A percentile compares a stretch with the other conserved stretches of the same genome.
These are phyloP conservation scores for Trichoderma lentiforme DNA, from an alignment of 2,329 filamentous ascomycete genomes.

Conservation along the genomic window DNA sequence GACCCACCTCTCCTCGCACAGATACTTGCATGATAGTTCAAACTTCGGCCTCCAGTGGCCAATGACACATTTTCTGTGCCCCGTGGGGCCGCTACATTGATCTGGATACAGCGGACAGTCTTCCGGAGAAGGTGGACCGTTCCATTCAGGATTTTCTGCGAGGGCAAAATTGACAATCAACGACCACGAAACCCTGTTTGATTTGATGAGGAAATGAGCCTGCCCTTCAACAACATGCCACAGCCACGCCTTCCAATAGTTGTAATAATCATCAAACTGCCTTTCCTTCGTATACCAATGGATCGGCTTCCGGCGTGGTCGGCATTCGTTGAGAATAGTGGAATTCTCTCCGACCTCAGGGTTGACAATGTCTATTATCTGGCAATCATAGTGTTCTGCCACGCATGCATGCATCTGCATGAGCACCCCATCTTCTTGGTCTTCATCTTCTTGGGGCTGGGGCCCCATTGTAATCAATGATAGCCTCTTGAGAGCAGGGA, in stretches of 20 bases:
- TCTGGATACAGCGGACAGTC: neutral
- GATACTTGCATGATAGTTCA: conserved; percentile 8
- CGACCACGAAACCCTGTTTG: conserved; percentile 1
- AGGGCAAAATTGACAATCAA: conserved; percentile 11
- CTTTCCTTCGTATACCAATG: neutral
- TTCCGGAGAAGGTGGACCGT: neutral
- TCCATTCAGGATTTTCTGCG: neutral
- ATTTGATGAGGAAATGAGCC: neutral
- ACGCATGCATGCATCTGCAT: conserved; percentile 9
- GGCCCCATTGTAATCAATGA: conserved; percentile 15
- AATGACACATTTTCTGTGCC: conserved; percentile 7
- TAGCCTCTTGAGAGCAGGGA: conserved; percentile 2
- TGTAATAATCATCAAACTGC: neutral
- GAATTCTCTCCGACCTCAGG: neutral
- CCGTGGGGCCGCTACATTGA: neutral
- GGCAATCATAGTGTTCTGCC: conserved; percentile 13
- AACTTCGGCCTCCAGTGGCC: conserved; percentile 10
- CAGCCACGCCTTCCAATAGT: conserved; percentile 12
- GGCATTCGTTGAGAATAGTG: conserved; percentile 6
- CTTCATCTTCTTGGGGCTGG: neutral
- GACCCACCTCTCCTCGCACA: conserved; percentile 11
- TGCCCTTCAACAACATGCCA: conserved; percentile 10
- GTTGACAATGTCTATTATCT: neutral
- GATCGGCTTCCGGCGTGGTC: neutral
- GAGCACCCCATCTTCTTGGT: neutral